Percentiles rank a stretch among this genome's conserved stretches.
phyloP scores from a whole-genome alignment of 257 asterid species.

The Solanum pennellii region DNA sequence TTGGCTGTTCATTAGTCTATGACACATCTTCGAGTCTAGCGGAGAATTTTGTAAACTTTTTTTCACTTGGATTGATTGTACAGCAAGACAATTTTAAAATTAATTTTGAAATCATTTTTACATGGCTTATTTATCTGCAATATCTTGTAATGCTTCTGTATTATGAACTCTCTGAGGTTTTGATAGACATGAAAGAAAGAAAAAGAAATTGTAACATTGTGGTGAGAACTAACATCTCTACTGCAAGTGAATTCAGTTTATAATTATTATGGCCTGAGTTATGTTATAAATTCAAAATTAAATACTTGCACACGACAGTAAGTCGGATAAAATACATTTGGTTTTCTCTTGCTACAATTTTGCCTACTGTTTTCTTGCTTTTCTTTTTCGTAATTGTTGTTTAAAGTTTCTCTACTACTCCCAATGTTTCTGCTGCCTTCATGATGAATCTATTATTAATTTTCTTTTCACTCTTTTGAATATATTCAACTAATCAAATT shows the following conservation, averaged over 20 bases:
- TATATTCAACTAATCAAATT: not conserved
- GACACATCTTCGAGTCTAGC: constrained; percentile 30
- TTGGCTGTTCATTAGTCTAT: constrained; percentile 69
- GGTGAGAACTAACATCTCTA: not conserved
- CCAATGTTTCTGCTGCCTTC: not conserved
- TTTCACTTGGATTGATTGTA: constrained; percentile 28
- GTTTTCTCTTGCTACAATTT: not conserved
- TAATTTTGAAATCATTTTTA: not conserved
- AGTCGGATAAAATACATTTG: not conserved
- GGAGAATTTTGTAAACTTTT: constrained; percentile 29
- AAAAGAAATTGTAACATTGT: not conserved
- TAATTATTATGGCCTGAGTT: not conserved
- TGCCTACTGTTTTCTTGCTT: not conserved
- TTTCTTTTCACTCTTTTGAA: not conserved
- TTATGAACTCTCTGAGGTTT: not conserved
- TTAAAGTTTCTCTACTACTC: not conserved
- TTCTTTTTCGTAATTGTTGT: not conserved
- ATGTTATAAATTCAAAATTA: not conserved
- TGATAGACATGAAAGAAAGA: not conserved
- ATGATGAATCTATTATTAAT: no score
- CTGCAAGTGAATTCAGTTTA: not conserved
- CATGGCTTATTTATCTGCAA: not conserved
- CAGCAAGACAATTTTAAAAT: constrained; percentile 12
- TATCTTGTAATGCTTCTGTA: constrained; percentile 7
- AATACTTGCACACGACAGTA: not conserved